Conservation (phyloP, 1,284 basidiomycete species). For the Sporisorium exsertum region DNA sequence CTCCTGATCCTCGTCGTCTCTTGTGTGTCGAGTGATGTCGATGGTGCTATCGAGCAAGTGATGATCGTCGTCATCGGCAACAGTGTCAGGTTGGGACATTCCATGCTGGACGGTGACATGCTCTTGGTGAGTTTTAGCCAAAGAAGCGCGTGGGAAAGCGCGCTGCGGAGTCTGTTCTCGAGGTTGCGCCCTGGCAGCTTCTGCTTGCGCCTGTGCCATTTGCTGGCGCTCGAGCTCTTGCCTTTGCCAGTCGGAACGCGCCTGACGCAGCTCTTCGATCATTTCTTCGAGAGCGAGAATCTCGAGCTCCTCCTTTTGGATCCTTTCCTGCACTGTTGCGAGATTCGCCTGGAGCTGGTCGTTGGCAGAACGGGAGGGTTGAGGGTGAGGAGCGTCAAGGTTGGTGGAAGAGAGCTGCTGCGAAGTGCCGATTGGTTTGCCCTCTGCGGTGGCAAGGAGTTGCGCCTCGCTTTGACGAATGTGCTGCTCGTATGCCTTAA, state of each 20-base stretch:
- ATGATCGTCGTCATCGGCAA: slow-evolving; percentile 10
- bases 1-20: slow-evolving; percentile 5
- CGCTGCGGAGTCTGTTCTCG: slow-evolving; percentile 16
- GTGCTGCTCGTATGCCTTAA: slow-evolving; percentile 41
- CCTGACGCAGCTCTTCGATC: slow-evolving; percentile 54
- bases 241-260: slow-evolving; percentile 27
- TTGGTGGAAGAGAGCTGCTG: slow-evolving; percentile 6
- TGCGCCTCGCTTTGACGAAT: slow-evolving; percentile 43
- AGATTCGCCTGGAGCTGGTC: slow-evolving; percentile 30
- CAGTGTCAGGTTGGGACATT: not conserved
- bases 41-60: slow-evolving; percentile 20
- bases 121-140: slow-evolving; percentile 3
- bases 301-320: slow-evolving; percentile 65
- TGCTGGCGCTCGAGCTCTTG: slow-evolving; percentile 35
- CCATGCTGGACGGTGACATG: slow-evolving; percentile 8
- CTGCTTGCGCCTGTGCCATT: slow-evolving; percentile 15
- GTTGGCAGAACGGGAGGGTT: slow-evolving; percentile 3
- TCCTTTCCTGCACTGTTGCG: slow-evolving; percentile 37
- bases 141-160: slow-evolving; percentile 18
- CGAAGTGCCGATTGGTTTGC: slow-evolving; percentile 9
- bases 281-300: slow-evolving; percentile 66
- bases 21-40: slow-evolving; percentile 9
- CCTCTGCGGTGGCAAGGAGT: slow-evolving; percentile 34
- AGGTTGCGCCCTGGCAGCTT: slow-evolving; percentile 14
- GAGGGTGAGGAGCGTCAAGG: slow-evolving; percentile 3